These are phyloP conservation scores for Metarhizium guizhouense DNA, from an alignment of 2,329 filamentous ascomycete species.

Conservation along the genomic window DNA sequence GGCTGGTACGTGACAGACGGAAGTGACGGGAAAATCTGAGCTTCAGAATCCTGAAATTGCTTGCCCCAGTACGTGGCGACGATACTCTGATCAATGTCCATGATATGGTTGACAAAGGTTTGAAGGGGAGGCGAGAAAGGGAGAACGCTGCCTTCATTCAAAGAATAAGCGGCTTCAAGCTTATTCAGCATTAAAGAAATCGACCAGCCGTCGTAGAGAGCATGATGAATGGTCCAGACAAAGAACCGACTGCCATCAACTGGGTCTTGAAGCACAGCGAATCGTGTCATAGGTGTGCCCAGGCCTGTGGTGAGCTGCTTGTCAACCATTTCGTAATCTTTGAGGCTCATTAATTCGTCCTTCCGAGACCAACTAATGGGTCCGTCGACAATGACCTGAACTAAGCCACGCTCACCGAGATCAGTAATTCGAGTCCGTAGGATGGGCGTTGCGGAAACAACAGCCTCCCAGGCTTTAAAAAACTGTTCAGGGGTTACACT, in stretches of 20 bases:
- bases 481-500: conserved; percentile 19
- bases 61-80: not conserved
- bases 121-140: not conserved
- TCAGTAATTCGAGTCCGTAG: conserved; percentile 34
- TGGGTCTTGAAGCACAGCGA: conserved; percentile 8
- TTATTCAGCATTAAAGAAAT: conserved; percentile 35
- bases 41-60: conserved; percentile 13
- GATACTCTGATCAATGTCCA: not conserved
- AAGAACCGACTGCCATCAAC: not conserved
- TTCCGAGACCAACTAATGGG: conserved; percentile 12
- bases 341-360: conserved; percentile 3
- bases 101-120: conserved; percentile 1
- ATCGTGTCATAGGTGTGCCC: conserved; percentile 1
- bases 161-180: conserved; percentile 27
- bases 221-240: conserved; percentile 39
- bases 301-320: conserved; percentile 32
- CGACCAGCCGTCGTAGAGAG: conserved; percentile 44
- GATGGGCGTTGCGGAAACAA: conserved; percentile 24
- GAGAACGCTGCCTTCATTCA: conserved; percentile 11
- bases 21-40: conserved; percentile 2
- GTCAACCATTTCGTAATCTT: conserved; percentile 27
- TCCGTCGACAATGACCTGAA: conserved; percentile 17
- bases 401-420: conserved; percentile 28
- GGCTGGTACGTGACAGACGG: conserved; percentile 4
- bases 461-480: conserved; percentile 29